These are phyloP conservation scores for Erysimum pusillum DNA, from an alignment of 441 rosid species.

Conservation along the genomic window DNA sequence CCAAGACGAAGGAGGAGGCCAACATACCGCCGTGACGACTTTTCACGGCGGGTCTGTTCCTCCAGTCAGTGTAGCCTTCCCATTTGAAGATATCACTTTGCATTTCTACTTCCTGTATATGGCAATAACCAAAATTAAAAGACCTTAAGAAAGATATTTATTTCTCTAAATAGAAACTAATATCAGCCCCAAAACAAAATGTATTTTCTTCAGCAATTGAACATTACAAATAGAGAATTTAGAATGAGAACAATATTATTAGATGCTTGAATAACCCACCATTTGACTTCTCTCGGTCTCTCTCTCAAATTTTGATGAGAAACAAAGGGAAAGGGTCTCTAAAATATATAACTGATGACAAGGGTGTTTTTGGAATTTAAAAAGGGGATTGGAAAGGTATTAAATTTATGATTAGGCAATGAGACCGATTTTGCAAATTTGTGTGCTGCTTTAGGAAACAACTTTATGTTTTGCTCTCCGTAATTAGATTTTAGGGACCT, in stretches of 20 bases:
- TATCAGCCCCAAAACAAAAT: neutral
- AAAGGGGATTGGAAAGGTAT: neutral
- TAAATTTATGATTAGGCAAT: neutral
- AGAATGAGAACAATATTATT: neutral
- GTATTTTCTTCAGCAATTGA: neutral
- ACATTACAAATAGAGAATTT: neutral
- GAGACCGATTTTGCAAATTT: neutral
- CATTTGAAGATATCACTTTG: conserved; percentile 46
- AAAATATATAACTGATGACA: neutral
- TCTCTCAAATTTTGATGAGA: neutral
- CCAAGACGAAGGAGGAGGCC: conserved; percentile 81
- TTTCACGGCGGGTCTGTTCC: conserved; percentile 66
- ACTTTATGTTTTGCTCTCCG: neutral
- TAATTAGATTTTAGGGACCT: neutral
- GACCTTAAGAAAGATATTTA: neutral
- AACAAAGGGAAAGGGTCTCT: neutral
- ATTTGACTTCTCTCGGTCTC: neutral
- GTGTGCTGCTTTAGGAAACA: neutral
- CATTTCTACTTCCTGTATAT: conserved; percentile 58
- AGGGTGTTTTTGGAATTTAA: neutral
- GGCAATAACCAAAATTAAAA: neutral
- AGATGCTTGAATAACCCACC: conserved; percentile 1
- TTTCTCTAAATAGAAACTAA: neutral
- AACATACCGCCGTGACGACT: conserved; percentile 90
- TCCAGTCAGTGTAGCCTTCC: conserved; percentile 92